phyloP scores from a whole-genome alignment of 495 filamentous ascomycete species.

The Aspergillus saccharolyticus region DNA sequence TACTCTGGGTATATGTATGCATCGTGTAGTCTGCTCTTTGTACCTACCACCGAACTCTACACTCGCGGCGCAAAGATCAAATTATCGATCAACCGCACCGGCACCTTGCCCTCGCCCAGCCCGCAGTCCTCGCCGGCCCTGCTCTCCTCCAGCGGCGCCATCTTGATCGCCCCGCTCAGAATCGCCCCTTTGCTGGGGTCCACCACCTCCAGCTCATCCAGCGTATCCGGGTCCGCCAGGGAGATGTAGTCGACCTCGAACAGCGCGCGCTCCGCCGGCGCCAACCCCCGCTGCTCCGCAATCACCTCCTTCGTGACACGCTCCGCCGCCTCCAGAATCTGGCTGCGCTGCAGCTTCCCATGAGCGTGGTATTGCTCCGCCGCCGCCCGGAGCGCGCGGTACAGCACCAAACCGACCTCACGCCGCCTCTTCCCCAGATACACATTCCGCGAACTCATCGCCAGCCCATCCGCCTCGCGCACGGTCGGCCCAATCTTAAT shows the following conservation, averaged over 20 bases:
- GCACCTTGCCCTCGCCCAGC: constrained; percentile 61
- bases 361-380: constrained; percentile 62
- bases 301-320: constrained; percentile 45
- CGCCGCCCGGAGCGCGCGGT: constrained; percentile 60
- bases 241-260: constrained; percentile 90
- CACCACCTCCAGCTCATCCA: constrained; percentile 73
- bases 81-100: constrained; percentile 92
- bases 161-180: constrained; percentile 83
- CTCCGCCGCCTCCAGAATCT: constrained; percentile 64
- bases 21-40: too few species aligned
- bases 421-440: constrained; percentile 78
- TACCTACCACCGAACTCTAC: neutral
- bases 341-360: constrained; percentile 44
- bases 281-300: constrained; percentile 58
- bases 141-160: constrained; percentile 72
- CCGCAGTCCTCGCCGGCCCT: constrained; percentile 62
- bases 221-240: constrained; percentile 71
- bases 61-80: constrained; percentile 60
- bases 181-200: constrained; percentile 65
- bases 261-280: constrained; percentile 55
- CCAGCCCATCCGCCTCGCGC: constrained; percentile 79
- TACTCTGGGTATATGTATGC: neutral
- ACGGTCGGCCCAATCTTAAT: constrained; percentile 69
- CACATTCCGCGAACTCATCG: constrained; percentile 91
- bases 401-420: constrained; percentile 63